phyloP scores from a whole-genome alignment of 257 asterid species.

The Mitragyna speciosa region DNA sequence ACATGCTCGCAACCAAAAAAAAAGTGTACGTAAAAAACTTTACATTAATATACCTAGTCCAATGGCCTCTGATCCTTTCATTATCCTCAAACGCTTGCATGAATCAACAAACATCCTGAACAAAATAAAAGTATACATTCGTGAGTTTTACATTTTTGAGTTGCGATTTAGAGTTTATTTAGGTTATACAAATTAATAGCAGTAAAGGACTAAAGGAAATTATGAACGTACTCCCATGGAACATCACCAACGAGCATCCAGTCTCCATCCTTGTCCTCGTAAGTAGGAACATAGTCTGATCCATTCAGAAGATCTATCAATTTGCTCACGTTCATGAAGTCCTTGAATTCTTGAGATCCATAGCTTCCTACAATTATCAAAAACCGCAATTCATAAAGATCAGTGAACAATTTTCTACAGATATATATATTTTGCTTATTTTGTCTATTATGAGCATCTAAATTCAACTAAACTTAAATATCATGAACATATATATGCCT shows the following conservation, averaged over 20 bases:
- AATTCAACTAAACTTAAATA: too few relatives aligned
- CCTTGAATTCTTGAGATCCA: conserved; percentile 43
- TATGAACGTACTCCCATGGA: conserved; percentile 48
- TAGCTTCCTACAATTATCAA: conserved; percentile 35
- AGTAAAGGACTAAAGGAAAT: not conserved
- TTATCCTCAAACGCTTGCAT: conserved; percentile 66
- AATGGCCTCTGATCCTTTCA: conserved; percentile 73
- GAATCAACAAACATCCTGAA: conserved; percentile 61
- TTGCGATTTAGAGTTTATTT: not conserved
- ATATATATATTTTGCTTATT: too few relatives aligned
- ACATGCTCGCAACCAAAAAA: too few relatives aligned
- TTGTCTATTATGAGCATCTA: not conserved
- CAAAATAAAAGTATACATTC: not conserved
- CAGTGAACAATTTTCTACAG: not conserved
- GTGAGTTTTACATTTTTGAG: not conserved
- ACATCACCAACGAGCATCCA: conserved; percentile 49
- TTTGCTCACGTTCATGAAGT: conserved; percentile 54
- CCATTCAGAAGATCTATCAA: conserved; percentile 54
- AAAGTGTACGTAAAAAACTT: not conserved
- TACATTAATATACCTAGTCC: conserved; percentile 47
- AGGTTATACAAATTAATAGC: not conserved
- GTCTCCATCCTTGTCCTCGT: conserved; percentile 41
- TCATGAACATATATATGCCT: too few relatives aligned
- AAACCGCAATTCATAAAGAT: not conserved
- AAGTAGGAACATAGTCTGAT: conserved; percentile 58